phyloP scores from a whole-genome alignment of 2,329 filamentous ascomycete species.

The Botryotinia globosa region DNA sequence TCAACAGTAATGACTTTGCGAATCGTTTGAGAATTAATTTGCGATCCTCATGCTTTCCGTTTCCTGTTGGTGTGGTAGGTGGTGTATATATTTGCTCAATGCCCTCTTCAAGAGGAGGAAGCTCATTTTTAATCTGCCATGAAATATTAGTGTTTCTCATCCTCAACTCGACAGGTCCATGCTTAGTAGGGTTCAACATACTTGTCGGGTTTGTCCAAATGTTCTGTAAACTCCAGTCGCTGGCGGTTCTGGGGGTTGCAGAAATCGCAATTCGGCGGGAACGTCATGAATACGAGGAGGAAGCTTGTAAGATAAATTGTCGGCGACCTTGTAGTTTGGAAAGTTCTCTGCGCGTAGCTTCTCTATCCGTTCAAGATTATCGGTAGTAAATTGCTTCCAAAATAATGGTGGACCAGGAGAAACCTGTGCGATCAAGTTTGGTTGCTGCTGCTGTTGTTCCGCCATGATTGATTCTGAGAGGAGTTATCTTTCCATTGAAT shows the following conservation, averaged over 20 bases:
- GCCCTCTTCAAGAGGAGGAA: constrained; percentile 65
- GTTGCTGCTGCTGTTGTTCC: constrained; percentile 43
- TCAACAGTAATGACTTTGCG: constrained; percentile 80
- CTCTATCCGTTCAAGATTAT: constrained; percentile 63
- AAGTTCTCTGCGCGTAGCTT: constrained; percentile 42
- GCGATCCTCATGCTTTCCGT: constrained; percentile 57
- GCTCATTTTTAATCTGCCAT: constrained; percentile 54
- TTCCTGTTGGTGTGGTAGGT: constrained; percentile 34
- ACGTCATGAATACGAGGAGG: constrained; percentile 34
- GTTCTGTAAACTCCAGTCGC: constrained; percentile 66
- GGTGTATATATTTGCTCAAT: constrained; percentile 65
- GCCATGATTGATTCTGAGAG: constrained; percentile 50
- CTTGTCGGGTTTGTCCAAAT: constrained; percentile 67
- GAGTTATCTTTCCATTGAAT: background rate
- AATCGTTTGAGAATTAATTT: constrained; percentile 71
- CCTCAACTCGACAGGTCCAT: background rate
- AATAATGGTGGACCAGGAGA: constrained; percentile 88
- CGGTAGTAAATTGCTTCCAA: constrained; percentile 80
- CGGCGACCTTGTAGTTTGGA: constrained; percentile 1
- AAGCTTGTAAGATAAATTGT: constrained; percentile 31
- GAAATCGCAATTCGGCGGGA: constrained; percentile 63
- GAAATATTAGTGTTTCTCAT: background rate
- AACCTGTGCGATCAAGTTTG: constrained; percentile 54
- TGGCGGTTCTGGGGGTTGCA: constrained; percentile 80
- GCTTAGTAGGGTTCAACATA: constrained; percentile 36